Percentiles rank a stretch among this genome's conserved stretches.
phyloP scores from a whole-genome alignment of 1,139 yeast species.

The Protomyces inundatus region DNA sequence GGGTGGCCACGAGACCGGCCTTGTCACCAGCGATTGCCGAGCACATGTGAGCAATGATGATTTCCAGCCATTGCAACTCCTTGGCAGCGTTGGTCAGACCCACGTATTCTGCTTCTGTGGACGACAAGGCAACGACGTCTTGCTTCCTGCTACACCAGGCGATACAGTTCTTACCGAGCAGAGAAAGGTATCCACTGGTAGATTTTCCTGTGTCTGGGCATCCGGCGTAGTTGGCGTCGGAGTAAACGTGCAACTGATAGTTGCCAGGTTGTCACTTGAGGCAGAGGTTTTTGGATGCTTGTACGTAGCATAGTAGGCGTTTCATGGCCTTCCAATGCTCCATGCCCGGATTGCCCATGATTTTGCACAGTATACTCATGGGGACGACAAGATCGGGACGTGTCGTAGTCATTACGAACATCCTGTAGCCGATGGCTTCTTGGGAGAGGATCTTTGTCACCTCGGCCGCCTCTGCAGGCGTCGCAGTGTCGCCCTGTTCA shows the following conservation, averaged over 20 bases:
- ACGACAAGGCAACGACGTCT: constrained; percentile 29
- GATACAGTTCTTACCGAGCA: constrained; percentile 30
- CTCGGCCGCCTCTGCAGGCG: neutral
- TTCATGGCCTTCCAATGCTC: constrained; percentile 28
- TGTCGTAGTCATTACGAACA: neutral
- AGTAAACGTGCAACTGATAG: neutral
- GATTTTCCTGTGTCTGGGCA: constrained; percentile 23
- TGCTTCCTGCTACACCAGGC: constrained; percentile 33
- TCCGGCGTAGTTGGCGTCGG: constrained; percentile 30
- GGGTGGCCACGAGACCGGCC: neutral
- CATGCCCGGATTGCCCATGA: constrained; percentile 12
- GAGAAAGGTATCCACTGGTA: constrained; percentile 31
- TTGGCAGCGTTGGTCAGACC: constrained; percentile 31
- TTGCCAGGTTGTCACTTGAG: neutral
- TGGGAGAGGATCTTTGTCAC: neutral
- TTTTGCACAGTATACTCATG: constrained; percentile 27
- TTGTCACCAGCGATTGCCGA: neutral
- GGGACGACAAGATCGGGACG: constrained; percentile 31
- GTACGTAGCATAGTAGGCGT: constrained; percentile 25
- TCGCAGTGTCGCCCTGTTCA: neutral
- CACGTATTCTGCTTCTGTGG: constrained; percentile 34
- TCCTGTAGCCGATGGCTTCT: neutral
- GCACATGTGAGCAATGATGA: neutral
- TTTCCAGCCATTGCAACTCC: constrained; percentile 22
- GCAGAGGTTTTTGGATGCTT: neutral